These are phyloP conservation scores for Litsea cubeba DNA, from an alignment of 164 flowering plant genomes.

Conservation along the genomic window DNA sequence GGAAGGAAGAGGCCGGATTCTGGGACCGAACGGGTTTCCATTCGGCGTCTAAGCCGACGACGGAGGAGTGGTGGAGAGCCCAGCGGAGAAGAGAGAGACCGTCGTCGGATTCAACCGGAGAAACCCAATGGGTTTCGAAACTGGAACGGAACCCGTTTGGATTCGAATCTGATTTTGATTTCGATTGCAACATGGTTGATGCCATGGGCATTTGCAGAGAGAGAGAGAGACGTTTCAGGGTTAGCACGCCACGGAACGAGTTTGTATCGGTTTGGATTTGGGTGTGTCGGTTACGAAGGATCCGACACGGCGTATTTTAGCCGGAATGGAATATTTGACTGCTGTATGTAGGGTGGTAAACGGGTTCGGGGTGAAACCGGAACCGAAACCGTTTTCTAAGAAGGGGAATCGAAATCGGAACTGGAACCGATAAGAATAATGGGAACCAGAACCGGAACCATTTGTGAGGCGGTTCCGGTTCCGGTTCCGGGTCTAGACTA, in stretches of 20 bases:
- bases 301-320: not conserved
- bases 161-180: not conserved
- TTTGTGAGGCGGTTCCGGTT: no score
- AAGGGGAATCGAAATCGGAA: no score
- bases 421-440: no score
- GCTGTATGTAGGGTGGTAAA: no score
- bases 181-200: slow-evolving; percentile 11
- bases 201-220: no score
- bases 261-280: not conserved
- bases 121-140: slow-evolving; percentile 37
- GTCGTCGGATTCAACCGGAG: slow-evolving; percentile 62
- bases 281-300: not conserved
- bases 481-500: no score
- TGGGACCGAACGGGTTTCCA: slow-evolving; percentile 68
- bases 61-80: slow-evolving; percentile 47
- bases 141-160: not conserved
- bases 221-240: not conserved
- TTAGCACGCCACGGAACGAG: not conserved
- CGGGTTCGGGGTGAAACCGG: no score
- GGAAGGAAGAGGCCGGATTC: slow-evolving; percentile 34
- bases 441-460: no score
- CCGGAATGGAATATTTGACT: not conserved
- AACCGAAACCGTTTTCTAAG: no score
- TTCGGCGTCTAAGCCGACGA: slow-evolving; percentile 88
- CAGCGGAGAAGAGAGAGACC: slow-evolving; percentile 42